Base-by-base conservation (phyloP, 306 rosid genomes). In the Prunus fruticosa region DNA sequence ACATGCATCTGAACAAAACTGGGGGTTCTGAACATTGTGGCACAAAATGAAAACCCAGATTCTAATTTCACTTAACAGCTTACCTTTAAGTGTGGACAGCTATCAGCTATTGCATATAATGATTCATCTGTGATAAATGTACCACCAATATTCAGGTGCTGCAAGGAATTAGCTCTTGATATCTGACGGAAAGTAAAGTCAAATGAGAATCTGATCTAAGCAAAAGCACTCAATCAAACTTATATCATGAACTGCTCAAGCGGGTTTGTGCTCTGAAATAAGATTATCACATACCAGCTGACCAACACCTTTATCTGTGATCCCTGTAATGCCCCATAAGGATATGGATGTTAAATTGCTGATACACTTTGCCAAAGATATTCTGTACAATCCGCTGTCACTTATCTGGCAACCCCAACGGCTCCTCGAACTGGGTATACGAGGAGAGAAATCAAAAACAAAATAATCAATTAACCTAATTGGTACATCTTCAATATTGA, bases 61-160 rank as follows among this genome's bases (percentile, higher is more conserved):
- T 63, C 34, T 69, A 81, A 45, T 56, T 69, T 50, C 72, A 19
- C 11, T 7, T 7, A 65, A 86, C 73, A 18, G 47, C 66, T 81
- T 72, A 88, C 99, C 97, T 92, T 86, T 65, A 95, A 81, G 60
- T 87, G 86, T 51, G 94, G 96, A 71, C 99, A 93, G 73, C 80
- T 87, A 77, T 70, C 78, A 57, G 97, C 92, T 19, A 90, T 83
- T 66, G 85, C 97, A 79, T 77, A 81, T 20, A 95, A 83, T 30
- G 97, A 89, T 74, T 91, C 87, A 79, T 96, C 98, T 16, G 98
- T 96, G 81, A 96, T 91, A 76, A 92, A 96, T 30, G 97, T 96
- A 32, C 98, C 98, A 19, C 99, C 98, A 45, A 96, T 87, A 73
- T 96, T 90, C 80, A 95, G 84, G 89, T 88, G 88, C 73, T 84